Conservation (phyloP, 495 filamentous ascomycete genomes). For the Jackrogersella multiformis region DNA sequence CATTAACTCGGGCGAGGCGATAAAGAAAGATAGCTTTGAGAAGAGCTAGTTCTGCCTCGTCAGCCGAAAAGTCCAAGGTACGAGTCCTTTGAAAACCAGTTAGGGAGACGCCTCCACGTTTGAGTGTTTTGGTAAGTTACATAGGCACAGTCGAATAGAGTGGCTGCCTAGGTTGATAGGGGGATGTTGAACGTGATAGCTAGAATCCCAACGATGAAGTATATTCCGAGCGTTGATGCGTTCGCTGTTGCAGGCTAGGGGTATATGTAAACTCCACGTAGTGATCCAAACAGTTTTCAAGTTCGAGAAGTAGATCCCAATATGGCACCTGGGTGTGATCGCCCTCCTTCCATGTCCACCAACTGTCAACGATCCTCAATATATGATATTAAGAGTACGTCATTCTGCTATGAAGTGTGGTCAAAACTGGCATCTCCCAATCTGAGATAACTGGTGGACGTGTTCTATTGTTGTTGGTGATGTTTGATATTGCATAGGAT, state of each 20-base stretch:
- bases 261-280: background rate
- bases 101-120: no score
- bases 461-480: constrained; percentile 19
- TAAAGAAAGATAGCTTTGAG: background rate
- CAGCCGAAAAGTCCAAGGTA: background rate
- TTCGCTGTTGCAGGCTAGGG: background rate
- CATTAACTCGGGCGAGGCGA: background rate
- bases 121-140: no score
- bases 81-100: no score
- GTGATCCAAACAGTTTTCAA: background rate
- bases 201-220: background rate
- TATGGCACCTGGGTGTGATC: constrained; percentile 6
- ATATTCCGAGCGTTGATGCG: background rate
- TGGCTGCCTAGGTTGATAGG: background rate
- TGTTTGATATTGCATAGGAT: constrained; percentile 41
- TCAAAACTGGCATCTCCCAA: constrained; percentile 30
- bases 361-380: constrained; percentile 14
- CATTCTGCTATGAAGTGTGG: constrained; percentile 2
- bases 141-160: constrained; percentile 16
- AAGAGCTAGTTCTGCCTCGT: background rate
- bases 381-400: constrained; percentile 16
- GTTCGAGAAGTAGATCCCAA: constrained; percentile 14
- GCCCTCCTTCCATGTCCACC: constrained; percentile 2
- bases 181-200: background rate
- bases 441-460: constrained; percentile 17